Percentiles rank a stretch among this genome's conserved stretches.
Evolutionary conservation across 257 asterid genomes (phyloP).

Genomic region (Solanum chmielewskii): DNA sequence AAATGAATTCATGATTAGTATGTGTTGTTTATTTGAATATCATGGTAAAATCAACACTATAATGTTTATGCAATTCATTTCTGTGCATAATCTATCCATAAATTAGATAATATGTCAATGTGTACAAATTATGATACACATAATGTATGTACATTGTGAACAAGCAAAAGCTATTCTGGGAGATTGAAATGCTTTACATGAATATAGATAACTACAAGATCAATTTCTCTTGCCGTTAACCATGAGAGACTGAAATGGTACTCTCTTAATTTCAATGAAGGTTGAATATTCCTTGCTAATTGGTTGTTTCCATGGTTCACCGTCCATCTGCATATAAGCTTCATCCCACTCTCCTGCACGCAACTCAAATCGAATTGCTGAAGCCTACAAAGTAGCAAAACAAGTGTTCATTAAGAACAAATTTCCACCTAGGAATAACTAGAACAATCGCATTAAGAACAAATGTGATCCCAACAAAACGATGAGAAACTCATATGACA

Average conservation of each 20-base stretch:
- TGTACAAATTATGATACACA: background rate
- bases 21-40: background rate
- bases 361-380: constrained; percentile 73
- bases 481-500: background rate
- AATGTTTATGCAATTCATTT: background rate
- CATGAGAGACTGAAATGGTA: constrained; percentile 53
- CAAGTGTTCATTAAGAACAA: background rate
- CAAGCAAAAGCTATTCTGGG: background rate
- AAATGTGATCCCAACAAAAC: background rate
- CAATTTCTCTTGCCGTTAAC: constrained; percentile 24
- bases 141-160: background rate
- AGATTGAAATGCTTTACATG: background rate
- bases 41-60: background rate
- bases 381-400: constrained; percentile 28
- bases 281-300: constrained; percentile 60
- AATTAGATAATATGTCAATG: background rate
- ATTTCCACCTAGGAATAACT: background rate
- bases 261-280: constrained; percentile 54
- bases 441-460: background rate
- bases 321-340: constrained; percentile 83
- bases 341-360: constrained; percentile 88
- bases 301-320: constrained; percentile 95
- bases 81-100: background rate
- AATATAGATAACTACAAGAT: background rate
- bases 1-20: background rate